Conservation (phyloP, 208 protist species). For the Leishmania tropica region DNA sequence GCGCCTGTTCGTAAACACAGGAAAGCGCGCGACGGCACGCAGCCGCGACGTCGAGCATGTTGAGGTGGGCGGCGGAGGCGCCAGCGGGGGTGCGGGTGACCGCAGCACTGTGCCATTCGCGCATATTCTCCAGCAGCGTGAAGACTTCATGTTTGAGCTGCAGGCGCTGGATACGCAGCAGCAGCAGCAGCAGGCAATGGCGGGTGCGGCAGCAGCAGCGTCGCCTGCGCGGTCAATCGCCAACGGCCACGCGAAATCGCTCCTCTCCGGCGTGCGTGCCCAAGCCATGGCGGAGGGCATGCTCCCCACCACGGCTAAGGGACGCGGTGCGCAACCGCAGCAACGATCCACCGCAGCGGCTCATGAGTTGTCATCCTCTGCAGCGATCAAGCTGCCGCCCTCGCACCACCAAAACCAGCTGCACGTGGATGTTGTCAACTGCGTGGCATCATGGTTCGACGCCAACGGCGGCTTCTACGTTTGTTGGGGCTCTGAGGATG, state of each 20-base stretch:
- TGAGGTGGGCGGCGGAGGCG: not conserved
- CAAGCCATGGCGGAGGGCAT: slow-evolving; percentile 26
- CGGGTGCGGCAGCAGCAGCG: not conserved
- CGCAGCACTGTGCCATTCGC: slow-evolving; percentile 22
- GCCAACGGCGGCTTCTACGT: slow-evolving; percentile 48
- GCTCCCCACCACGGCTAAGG: slow-evolving; percentile 10
- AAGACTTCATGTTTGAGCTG: slow-evolving; percentile 24
- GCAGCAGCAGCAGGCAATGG: not conserved
- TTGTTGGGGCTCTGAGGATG: slow-evolving; percentile 53
- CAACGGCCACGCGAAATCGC: not conserved
- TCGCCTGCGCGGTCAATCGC: not conserved
- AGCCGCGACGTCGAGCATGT: not conserved
- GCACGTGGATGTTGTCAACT: slow-evolving; percentile 68
- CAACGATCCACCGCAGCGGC: not conserved
- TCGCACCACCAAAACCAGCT: slow-evolving; percentile 40
- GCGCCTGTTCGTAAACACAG: not conserved
- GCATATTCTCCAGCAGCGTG: slow-evolving; percentile 27
- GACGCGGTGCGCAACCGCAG: slow-evolving; percentile 17
- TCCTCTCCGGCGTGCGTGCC: slow-evolving; percentile 13
- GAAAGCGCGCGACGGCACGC: not conserved
- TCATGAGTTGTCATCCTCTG: not conserved
- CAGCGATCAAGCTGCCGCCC: slow-evolving; percentile 10
- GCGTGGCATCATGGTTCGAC: slow-evolving; percentile 57
- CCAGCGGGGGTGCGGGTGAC: not conserved
- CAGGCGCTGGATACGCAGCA: slow-evolving; percentile 14